These are phyloP conservation scores for Solanum sparsipilum DNA, from an alignment of 257 asterid species.

Conservation along the genomic window DNA sequence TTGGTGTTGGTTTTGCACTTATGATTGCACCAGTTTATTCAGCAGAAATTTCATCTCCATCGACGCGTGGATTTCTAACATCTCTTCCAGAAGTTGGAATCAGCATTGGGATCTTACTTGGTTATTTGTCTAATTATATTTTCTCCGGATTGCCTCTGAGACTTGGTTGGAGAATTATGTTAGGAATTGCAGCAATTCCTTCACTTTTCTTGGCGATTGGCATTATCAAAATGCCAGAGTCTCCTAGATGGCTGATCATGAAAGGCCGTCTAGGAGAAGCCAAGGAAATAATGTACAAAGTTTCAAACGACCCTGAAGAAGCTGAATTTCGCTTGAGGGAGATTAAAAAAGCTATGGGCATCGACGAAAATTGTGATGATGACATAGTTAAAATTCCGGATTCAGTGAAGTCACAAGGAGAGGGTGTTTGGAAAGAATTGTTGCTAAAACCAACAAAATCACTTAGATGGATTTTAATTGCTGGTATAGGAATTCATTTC, in stretches of 20 bases:
- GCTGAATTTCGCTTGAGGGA: conserved; percentile 42
- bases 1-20: conserved; percentile 79
- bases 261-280: conserved; percentile 50
- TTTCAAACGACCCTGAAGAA: conserved; percentile 32
- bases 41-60: conserved; percentile 60
- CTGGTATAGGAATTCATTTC: conserved; percentile 58
- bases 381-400: conserved; percentile 23
- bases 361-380: conserved; percentile 26
- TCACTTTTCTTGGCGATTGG: conserved; percentile 49
- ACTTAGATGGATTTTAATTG: conserved; percentile 46
- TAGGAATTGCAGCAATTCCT: conserved; percentile 61
- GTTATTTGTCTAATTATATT: conserved; percentile 43
- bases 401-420: background rate
- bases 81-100: conserved; percentile 71
- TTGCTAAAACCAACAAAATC: conserved; percentile 32
- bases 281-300: conserved; percentile 29
- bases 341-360: conserved; percentile 38
- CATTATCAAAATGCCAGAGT: conserved; percentile 54
- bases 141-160: conserved; percentile 28
- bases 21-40: conserved; percentile 88
- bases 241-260: conserved; percentile 70
- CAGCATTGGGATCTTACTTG: conserved; percentile 48
- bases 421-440: conserved; percentile 37
- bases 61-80: conserved; percentile 48
- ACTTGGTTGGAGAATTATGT: conserved; percentile 69